Evolutionary conservation across 2,329 filamentous ascomycete genomes (phyloP).

Genomic region (Fonsecaea monophora): DNA sequence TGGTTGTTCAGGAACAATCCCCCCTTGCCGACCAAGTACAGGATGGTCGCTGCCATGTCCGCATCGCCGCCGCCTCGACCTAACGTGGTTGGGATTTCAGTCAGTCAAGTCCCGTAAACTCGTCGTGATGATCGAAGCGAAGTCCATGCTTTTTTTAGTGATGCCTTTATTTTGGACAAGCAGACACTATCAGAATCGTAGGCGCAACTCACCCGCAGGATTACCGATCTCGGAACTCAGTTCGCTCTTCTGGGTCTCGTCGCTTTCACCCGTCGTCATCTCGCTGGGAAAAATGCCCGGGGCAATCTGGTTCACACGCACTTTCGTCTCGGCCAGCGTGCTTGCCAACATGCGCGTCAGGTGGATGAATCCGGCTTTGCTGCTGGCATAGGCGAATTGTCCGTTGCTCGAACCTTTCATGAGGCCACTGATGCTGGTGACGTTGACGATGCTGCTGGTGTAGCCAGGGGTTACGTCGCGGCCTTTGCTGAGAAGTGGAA

Average conservation of each 20-base stretch:
- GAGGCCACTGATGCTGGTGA: constrained; percentile 59
- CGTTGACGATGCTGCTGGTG: constrained; percentile 57
- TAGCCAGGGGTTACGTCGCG: constrained; percentile 51
- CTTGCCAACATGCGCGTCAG: constrained; percentile 62
- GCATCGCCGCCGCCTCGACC: constrained; percentile 61
- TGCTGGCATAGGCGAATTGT: constrained; percentile 60
- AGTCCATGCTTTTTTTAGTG: constrained; percentile 44
- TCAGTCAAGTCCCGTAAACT: neutral
- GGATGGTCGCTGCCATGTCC: constrained; percentile 64
- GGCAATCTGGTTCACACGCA: constrained; percentile 64
- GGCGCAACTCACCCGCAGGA: neutral
- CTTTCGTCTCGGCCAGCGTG: constrained; percentile 62
- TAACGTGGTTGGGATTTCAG: constrained; percentile 18
- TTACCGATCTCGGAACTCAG: constrained; percentile 55
- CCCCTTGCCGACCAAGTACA: constrained; percentile 56
- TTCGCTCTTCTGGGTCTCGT: constrained; percentile 61
- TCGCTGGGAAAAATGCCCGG: constrained; percentile 65
- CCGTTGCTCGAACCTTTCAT: constrained; percentile 55
- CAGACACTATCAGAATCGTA: neutral
- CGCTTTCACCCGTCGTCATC: constrained; percentile 62
- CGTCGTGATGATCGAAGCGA: too few species aligned
- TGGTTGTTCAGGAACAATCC: constrained; percentile 59
- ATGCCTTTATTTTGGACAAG: neutral
- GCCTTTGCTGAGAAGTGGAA: constrained; percentile 61
- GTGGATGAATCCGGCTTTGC: constrained; percentile 60